Evolutionary conservation across 768 basidiomycete genomes (phyloP), one percentile per base, ranked within the genome.

Genomic region (Calvatia gigantea): DNA sequence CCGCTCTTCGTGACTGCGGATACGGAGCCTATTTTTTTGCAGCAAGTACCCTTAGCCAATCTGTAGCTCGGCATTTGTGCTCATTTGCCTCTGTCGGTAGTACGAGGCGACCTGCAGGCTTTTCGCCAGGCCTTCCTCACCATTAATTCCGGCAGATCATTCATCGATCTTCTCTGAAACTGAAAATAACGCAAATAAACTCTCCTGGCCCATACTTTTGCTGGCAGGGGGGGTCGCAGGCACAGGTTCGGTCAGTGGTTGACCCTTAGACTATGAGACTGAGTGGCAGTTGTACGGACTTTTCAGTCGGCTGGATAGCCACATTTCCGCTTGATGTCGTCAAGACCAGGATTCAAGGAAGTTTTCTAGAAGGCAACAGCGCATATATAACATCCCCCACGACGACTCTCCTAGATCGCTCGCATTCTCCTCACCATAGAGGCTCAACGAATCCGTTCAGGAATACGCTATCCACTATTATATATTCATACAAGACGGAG

Each of bases 301-400:
- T 48, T 58, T 17, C 44, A 79, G 79, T 79, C 7, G 89, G 89
- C 7, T 95, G 92, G 92, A 33, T 85, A 0, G 76, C 74, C 2
- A 95, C 93, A 1, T 97, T 96, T 67, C 91, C 92, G 2, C 75
- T 94, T 53, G 94, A 97, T 64, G 88, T 94, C 2, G 78, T 95
- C 58, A 96, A 97, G 73, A 95, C 94, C 12, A 83, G 93, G 4
- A 82, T 94, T 62, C 94, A 97, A 68, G 82, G 82, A 27, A 75
- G 67, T 33, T 64, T 31, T 11, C 14, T 29, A n/a, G 45, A 49
- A 32, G 5, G 52, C 31, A 37, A 27, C 32, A 8, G 49, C 9
- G 7, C 27, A 19, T 28, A 33, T 23, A 4, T 35, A 19, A 25
- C 47, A 29, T 17, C 54, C 14, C 50, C 50, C 29, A 29, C 57